Evolutionary conservation across 768 basidiomycete genomes (phyloP), one percentile per base, ranked within the genome.

Genomic region (Hydnomerulius pinastri): DNA sequence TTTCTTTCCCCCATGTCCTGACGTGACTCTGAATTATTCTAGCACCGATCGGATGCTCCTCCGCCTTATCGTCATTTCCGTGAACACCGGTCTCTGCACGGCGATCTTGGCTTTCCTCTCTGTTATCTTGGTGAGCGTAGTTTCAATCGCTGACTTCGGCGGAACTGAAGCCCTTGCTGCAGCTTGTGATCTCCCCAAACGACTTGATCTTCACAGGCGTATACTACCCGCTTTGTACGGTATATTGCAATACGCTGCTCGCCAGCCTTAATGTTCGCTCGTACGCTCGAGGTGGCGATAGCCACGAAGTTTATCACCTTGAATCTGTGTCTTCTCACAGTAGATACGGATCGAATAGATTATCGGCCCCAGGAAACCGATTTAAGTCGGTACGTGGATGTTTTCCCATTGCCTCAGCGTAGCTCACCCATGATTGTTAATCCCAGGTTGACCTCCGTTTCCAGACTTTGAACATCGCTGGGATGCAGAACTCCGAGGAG

Each of bases 191-290:
- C 43, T 64, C 61, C 20, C 65, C 64, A 10, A 50, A 48, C 43
- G 43, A 65, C 32, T 55, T 60, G 46, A 51, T 62, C 41, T 55
- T 59, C 43, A 54, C 46, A 13, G 61, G 59, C 5, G 15, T 70
- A 32, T 70, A 64, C 43, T 65, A 58, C 36, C 64, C 70, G 5
- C 55, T 71, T 20, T 65, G 68, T 39, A 58, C 66, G 25, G 53
- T 70, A 13, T 72, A 73, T 37, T 62, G 69, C 40, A 68, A 66
- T 53, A 66, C 70, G 21, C 39, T 71, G 5, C 61, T 73, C 28
- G 65, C 61, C 35, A 73, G 57, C 50, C 58, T 70, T 44, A 67
- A 71, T 21, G 54, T 60, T 0, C 63, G 67, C 30, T 29, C 53
- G 23, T 62, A 54, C 35, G 18, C 32, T 9, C 56, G 62, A 4